A percentile compares a stretch with the other conserved stretches of the same genome.
Conservation (phyloP, 2,329 filamentous ascomycete species). For the Scytalidium sp. region DNA sequence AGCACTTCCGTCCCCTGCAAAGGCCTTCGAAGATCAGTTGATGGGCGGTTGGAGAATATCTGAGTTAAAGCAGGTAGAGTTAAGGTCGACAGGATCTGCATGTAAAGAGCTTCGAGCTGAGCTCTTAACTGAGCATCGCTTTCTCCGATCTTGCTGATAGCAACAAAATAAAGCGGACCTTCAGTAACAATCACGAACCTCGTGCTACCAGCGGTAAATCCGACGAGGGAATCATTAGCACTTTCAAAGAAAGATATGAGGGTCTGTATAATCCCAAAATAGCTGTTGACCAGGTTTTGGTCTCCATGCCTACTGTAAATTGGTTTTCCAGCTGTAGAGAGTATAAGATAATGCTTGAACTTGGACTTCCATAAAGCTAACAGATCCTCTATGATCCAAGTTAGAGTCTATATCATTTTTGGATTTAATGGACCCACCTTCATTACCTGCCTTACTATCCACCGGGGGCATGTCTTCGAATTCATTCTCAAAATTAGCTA, state of each 20-base stretch:
- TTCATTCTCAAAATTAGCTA: conserved; percentile 70
- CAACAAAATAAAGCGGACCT: conserved; percentile 87
- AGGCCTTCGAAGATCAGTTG: conserved; percentile 87
- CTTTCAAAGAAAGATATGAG: conserved; percentile 96
- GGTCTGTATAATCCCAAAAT: conserved; percentile 93
- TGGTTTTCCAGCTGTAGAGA: conserved; percentile 94
- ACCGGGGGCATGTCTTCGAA: conserved; percentile 72
- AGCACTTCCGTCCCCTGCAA: conserved; percentile 89
- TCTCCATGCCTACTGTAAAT: conserved; percentile 97
- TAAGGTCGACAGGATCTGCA: conserved; percentile 95
- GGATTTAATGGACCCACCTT: conserved; percentile 38
- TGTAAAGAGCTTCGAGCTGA: conserved; percentile 92
- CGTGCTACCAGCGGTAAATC: conserved; percentile 82
- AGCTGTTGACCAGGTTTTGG: conserved; percentile 83
- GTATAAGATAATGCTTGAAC: conserved; percentile 93
- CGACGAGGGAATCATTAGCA: conserved; percentile 70
- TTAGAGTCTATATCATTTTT: background rate
- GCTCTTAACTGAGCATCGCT: conserved; percentile 83
- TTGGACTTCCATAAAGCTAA: conserved; percentile 83
- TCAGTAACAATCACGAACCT: conserved; percentile 84
- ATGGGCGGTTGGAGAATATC: conserved; percentile 86
- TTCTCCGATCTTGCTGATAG: conserved; percentile 88
- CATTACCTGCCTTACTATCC: conserved; percentile 48
- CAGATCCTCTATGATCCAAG: conserved; percentile 29
- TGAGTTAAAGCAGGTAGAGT: conserved; percentile 83